Evolutionary conservation across 1,139 yeast species (phyloP).

Genomic region (Kurtzmaniella natalensis): DNA sequence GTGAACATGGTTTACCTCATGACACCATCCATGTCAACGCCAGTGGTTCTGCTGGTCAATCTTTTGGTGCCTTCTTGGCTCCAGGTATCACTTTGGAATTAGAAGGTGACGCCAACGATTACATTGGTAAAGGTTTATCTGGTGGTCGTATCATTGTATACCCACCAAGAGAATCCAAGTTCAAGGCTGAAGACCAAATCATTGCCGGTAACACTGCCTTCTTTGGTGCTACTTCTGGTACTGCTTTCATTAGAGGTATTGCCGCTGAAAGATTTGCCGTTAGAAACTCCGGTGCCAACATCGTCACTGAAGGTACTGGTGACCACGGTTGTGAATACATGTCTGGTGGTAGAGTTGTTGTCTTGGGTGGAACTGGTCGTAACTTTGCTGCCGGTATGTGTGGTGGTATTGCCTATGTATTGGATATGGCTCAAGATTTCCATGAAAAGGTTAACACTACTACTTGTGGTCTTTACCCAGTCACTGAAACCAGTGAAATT

Average conservation of each 20-base stretch:
- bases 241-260: conserved; percentile 91
- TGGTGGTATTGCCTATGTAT: conserved; percentile 97
- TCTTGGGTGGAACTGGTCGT: conserved; percentile 87
- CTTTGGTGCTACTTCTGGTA: conserved; percentile 96
- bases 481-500: conserved; percentile 86
- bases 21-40: conserved; percentile 93
- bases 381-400: conserved; percentile 99
- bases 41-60: conserved; percentile 95
- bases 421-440: conserved; percentile 94
- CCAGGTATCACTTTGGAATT: conserved; percentile 93
- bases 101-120: conserved; percentile 97
- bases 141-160: conserved; percentile 92
- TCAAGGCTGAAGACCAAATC: conserved; percentile 94
- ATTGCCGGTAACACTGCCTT: conserved; percentile 96
- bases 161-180: conserved; percentile 80
- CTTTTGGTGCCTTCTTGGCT: conserved; percentile 96
- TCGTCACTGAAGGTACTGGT: conserved; percentile 96
- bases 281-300: conserved; percentile 96
- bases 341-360: conserved; percentile 98
- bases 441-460: conserved; percentile 73
- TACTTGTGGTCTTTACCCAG: conserved; percentile 72
- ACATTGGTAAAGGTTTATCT: conserved; percentile 94
- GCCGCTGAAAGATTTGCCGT: conserved; percentile 99
- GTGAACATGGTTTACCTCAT: conserved; percentile 90
- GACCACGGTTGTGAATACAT: conserved; percentile 99